Conservation (phyloP, 129 eudicot species). For the Arctium lappa region DNA sequence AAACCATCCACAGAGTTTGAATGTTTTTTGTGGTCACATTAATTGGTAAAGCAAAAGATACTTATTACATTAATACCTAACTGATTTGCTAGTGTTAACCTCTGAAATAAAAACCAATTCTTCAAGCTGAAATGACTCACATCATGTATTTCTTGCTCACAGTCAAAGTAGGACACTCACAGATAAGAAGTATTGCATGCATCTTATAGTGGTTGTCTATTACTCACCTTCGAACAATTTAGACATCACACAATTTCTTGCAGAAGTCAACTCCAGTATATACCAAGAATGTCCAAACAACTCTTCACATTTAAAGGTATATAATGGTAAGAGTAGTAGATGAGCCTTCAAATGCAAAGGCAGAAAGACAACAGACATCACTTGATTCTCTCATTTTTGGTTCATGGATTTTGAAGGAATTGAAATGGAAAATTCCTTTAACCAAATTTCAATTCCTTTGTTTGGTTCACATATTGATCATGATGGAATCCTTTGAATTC, state of each 20-base stretch:
- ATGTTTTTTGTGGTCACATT: no score
- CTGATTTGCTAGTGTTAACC: no score
- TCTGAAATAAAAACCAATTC: not conserved
- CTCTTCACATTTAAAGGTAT: not conserved
- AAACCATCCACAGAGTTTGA: no score
- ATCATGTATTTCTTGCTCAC: not conserved
- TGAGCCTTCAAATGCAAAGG: not conserved
- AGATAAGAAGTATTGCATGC: not conserved
- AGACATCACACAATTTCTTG: slow-evolving; percentile 93
- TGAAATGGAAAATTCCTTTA: no score
- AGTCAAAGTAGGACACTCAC: not conserved
- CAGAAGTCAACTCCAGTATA: slow-evolving; percentile 97
- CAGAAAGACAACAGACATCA: not conserved
- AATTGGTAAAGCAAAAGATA: no score
- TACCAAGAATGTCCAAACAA: slow-evolving; percentile 23
- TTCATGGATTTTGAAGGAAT: no score
- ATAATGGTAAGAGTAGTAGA: not conserved
- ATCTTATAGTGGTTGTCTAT: not conserved
- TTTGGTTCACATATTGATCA: no score
- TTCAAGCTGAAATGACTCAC: not conserved
- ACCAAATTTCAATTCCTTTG: no score
- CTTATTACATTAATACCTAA: no score
- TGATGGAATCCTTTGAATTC: no score
- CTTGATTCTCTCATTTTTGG: not conserved
- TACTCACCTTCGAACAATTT: slow-evolving; percentile 90